phyloP scores from a whole-genome alignment of 768 basidiomycete species.

The Panellus pusillus region DNA sequence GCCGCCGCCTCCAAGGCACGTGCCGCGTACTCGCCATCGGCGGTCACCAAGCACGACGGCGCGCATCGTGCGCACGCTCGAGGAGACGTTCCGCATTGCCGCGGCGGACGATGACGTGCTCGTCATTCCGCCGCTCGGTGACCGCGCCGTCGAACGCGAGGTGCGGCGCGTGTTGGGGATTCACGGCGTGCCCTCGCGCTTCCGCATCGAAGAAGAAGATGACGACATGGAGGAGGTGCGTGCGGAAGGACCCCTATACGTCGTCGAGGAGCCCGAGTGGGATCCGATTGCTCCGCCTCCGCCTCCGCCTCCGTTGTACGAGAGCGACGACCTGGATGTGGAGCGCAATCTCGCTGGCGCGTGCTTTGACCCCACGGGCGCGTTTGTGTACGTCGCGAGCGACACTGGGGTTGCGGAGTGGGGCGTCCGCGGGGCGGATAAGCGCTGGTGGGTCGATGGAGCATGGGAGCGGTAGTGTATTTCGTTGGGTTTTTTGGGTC shows the following conservation, averaged over 20 bases:
- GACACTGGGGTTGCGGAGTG: constrained; percentile 73
- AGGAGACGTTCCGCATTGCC: constrained; percentile 57
- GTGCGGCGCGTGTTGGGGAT: constrained; percentile 54
- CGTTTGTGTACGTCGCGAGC: constrained; percentile 67
- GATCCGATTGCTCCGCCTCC: not conserved
- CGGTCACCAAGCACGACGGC: constrained; percentile 10
- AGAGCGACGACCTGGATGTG: constrained; percentile 25
- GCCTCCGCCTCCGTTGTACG: constrained; percentile 26
- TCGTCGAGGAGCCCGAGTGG: constrained; percentile 17
- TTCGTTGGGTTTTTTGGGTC: not conserved
- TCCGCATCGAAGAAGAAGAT: constrained; percentile 20
- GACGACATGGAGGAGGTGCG: constrained; percentile 31
- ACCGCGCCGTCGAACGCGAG: constrained; percentile 54
- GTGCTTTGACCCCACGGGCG: constrained; percentile 72
- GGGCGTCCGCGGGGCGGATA: constrained; percentile 69
- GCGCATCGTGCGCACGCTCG: constrained; percentile 47
- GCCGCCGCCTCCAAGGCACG: constrained; percentile 6
- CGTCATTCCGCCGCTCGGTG: constrained; percentile 57
- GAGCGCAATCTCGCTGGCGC: constrained; percentile 66
- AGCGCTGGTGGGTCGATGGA: constrained; percentile 68
- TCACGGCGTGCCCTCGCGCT: constrained; percentile 44
- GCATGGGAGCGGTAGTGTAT: constrained; percentile 35
- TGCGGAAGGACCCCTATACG: not conserved
- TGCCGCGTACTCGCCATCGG: constrained; percentile 4
- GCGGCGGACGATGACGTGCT: constrained; percentile 49